Percentiles rank a stretch among this genome's conserved stretches.
phyloP scores from a whole-genome alignment of 2,329 filamentous ascomycete species.

The Colletotrichum trifolii region DNA sequence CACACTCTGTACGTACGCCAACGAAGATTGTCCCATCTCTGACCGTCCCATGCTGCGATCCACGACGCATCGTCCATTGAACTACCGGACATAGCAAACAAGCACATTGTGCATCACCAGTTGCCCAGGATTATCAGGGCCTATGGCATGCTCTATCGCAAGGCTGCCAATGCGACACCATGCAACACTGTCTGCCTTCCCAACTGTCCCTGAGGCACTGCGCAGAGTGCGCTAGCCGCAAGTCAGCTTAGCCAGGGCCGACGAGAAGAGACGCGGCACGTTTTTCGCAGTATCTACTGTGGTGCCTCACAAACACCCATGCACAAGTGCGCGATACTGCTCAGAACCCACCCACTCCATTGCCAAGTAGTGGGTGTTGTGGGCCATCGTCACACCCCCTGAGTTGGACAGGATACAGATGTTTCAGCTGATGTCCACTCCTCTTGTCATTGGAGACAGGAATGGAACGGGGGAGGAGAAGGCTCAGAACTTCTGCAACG shows the following conservation, averaged over 20 bases:
- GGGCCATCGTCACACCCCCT: slow-evolving; percentile 7
- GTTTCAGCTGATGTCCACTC: slow-evolving; percentile 38
- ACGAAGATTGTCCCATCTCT: slow-evolving; percentile 29
- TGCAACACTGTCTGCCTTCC: no score
- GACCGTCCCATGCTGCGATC: slow-evolving; percentile 24
- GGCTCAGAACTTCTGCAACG: slow-evolving; percentile 34
- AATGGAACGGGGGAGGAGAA: slow-evolving; percentile 34
- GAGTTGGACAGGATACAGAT: slow-evolving; percentile 24
- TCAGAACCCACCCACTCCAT: no score
- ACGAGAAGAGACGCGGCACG: not conserved
- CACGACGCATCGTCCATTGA: slow-evolving; percentile 8
- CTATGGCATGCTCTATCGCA: no score
- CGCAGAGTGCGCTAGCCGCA: slow-evolving; percentile 2
- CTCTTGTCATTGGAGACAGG: slow-evolving; percentile 36
- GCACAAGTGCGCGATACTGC: no score
- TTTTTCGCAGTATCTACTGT: not conserved
- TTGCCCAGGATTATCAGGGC: no score
- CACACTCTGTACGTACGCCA: not conserved
- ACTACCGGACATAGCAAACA: slow-evolving; percentile 12
- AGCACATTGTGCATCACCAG: slow-evolving; percentile 13
- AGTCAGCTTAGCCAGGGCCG: not conserved
- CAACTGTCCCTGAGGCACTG: not conserved
- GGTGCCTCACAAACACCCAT: no score
- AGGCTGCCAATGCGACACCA: no score
- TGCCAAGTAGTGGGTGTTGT: not conserved